Base-by-base conservation (phyloP, 768 basidiomycete genomes). In the Amanita subjunquillea region DNA sequence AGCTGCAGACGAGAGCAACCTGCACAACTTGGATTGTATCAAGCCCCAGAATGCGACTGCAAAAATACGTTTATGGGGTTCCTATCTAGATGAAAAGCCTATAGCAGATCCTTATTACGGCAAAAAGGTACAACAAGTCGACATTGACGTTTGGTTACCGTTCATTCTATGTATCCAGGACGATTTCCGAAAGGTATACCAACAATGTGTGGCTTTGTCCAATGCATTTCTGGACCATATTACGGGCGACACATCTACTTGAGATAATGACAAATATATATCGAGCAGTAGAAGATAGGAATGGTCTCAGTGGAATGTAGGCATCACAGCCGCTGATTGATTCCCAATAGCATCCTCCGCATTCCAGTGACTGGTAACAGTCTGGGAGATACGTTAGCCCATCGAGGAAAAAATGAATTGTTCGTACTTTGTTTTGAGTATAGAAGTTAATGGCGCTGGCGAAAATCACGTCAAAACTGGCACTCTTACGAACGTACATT, bases 301-400 rank as follows among this genome's bases (percentile, higher is more conserved):
- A 50, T 25, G 25, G 23, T 37, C 6, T 79, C 65, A 86, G 56
- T 78, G 74, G 61, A 87, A 79, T 23, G 87, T 91, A 36, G 90
- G 90, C 90, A 92, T 92, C 58, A 84, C 76, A 13, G 90, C 87
- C 3, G 88, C 78, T n/a, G 90, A 89, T 54, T 82, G 80, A 59
- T 74, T 87, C 42, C 82, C 80, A 48, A 87, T 70, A 6, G 88
- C 88, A 60, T 91, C 89, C 61, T 91, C 91, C 6, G 87, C 79
- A 60, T 83, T 85, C 94, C 94, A 97, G 22, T 97, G 77, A 53
- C 89, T 85, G 3, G 94, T 98, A 4, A 82, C 91, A 2, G 94
- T 97, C 91, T 91, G 36, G 41, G 34, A 50, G 22, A 34, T 32
- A n/a, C n/a, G 17, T 36, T 59, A 50, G 20, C 42, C 45, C 13